phyloP scores from a whole-genome alignment of 192 early-diverging fungal species.

The Oehlia diaphana region DNA sequence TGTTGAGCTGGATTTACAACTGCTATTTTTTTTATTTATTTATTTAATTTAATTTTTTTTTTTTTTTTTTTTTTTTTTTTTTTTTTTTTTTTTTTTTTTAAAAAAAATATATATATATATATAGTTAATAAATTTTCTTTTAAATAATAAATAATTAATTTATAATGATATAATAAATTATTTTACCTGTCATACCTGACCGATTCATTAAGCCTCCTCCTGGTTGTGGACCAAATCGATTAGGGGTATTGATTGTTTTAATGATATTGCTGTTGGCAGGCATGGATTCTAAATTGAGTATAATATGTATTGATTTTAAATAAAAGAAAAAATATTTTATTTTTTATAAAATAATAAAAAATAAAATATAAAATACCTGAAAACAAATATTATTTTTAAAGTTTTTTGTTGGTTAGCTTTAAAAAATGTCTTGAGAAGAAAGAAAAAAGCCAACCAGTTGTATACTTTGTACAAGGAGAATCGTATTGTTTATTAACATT shows the following conservation, averaged over 20 bases:
- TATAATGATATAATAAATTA: background rate
- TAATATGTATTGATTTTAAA: background rate
- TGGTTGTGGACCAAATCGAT: slow-evolving; percentile 24
- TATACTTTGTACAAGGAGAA: background rate
- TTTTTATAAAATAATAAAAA: background rate
- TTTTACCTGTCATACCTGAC: background rate
- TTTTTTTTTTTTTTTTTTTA: too few relatives aligned
- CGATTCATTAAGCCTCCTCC: slow-evolving; percentile 11
- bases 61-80: too few relatives aligned
- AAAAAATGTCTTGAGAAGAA: background rate
- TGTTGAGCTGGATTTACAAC: slow-evolving; percentile 1
- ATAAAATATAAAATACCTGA: background rate
- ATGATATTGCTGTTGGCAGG: slow-evolving; percentile 10
- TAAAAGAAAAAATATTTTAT: background rate
- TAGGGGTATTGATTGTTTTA: slow-evolving; percentile 18
- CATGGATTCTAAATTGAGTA: background rate
- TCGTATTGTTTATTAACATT: background rate
- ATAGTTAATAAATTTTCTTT: background rate
- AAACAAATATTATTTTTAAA: background rate
- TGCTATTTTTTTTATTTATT: background rate
- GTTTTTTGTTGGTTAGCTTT: background rate
- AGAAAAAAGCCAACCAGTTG: background rate
- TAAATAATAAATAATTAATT: background rate
- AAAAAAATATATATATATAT: background rate
- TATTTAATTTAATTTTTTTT: too few relatives aligned